These are phyloP conservation scores for Miamiensis avidus DNA, from an alignment of 169 alveolate species.

Conservation along the genomic window DNA sequence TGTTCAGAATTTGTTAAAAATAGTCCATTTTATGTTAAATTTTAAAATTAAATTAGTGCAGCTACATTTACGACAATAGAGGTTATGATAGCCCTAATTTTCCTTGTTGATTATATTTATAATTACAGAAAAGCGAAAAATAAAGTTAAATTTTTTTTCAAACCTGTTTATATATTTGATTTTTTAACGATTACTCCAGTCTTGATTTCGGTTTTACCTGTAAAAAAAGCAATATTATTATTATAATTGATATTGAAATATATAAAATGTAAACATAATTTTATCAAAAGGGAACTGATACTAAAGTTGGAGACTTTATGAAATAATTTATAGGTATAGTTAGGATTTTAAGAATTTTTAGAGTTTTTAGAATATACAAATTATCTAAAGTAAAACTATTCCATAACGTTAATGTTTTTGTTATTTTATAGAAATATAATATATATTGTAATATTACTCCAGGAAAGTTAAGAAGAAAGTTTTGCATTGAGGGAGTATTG, in stretches of 20 bases:
- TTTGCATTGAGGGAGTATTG: constrained; percentile 14
- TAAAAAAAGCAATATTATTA: neutral
- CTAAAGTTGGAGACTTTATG: neutral
- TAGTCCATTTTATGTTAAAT: neutral
- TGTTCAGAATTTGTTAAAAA: neutral
- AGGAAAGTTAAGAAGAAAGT: constrained; percentile 15
- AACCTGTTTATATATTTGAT: neutral
- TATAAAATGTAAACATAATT: neutral
- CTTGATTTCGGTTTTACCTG: neutral
- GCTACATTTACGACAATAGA: constrained; percentile 3
- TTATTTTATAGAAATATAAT: no score
- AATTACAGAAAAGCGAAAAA: constrained; percentile 1
- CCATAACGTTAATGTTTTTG: no score
- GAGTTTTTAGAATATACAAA: constrained; percentile 23
- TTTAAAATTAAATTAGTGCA: neutral
- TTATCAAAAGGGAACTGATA: neutral
- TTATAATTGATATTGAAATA: neutral
- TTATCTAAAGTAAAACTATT: no score
- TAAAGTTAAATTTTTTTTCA: constrained; percentile 15
- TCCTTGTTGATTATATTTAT: constrained; percentile 5
- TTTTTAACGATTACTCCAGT: constrained; percentile 12
- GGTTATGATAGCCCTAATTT: constrained; percentile 8
- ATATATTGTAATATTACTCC: no score
- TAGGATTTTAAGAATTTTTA: constrained; percentile 10
- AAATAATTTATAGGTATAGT: constrained; percentile 11